Conservation (phyloP, 163 green algal genomes). For the Coccomyxa subellipsoidea region DNA sequence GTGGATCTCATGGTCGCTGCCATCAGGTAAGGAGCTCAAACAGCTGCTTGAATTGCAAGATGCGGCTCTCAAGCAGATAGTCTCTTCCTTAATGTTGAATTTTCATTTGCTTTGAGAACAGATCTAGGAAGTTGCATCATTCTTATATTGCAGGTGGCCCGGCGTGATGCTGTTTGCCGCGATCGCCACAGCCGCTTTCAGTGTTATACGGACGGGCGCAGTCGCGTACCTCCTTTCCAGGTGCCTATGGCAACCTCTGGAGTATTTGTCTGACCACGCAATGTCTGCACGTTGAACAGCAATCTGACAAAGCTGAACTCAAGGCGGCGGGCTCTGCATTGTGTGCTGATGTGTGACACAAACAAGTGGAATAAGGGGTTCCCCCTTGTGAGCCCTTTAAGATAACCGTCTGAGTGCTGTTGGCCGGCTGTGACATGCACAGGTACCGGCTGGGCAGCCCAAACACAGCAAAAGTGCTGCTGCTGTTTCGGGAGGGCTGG, state of each 20-base stretch:
- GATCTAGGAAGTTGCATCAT: neutral
- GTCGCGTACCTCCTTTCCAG: conserved; percentile 6
- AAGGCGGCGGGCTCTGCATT: too few species aligned
- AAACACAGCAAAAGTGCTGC: neutral
- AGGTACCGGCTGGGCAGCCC: conserved; percentile 14
- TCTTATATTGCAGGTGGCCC: conserved; percentile 13
- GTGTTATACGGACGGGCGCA: neutral
- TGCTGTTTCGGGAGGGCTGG: conserved; percentile 12
- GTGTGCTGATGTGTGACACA: too few species aligned
- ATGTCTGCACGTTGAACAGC: too few species aligned
- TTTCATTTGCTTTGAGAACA: neutral
- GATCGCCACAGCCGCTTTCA: neutral
- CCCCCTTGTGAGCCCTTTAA: too few species aligned
- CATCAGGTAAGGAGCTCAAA: conserved; percentile 9
- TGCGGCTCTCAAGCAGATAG: neutral
- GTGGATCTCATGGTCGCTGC: conserved; percentile 19
- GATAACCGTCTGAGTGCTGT: too few species aligned
- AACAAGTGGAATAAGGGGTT: too few species aligned
- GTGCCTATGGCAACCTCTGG: neutral
- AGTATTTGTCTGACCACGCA: too few species aligned
- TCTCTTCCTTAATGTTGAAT: neutral
- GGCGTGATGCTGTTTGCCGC: neutral
- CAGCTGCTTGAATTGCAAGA: too few species aligned
- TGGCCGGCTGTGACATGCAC: too few species aligned
- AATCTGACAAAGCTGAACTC: neutral